Evolutionary conservation across 2,329 filamentous ascomycete species (phyloP), one percentile per base, ranked within the genome.

Genomic region (Grosmannia huntii): DNA sequence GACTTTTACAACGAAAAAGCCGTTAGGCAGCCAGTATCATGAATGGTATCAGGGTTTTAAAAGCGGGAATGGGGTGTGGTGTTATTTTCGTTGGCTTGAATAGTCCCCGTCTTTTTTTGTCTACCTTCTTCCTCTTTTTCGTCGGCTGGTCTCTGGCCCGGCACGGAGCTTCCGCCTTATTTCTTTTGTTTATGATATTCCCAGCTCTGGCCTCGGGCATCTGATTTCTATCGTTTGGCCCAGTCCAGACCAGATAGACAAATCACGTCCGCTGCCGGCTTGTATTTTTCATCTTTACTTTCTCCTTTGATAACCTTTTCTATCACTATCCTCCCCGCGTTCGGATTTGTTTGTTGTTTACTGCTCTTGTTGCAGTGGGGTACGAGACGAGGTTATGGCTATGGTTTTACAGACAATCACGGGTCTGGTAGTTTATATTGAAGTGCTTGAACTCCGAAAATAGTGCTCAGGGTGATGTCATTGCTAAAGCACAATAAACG

Each of bases 381-480:
- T 59, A 63, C 57, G 62, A 61, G 61, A 64, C 46, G 60, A 62
- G 56, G 52, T 64, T 46, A 64, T 59, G 63, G 62, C 60, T 62
- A 60, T 59, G 59, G 61, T 59, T 57, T 56, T 57, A 53, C 55
- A 56, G 41, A 57, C 58, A 49, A 59, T 49, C 49, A 54, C 52
- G 57, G 61, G 58, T 53, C 53, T 57, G 54, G 48, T 59, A 59
- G 56, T 57, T 60, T 61, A 53, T 60, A 60, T 60, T 50, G 56
- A 57, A 57, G 57, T 27, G 28, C 55, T 57, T 56, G 28, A 53
- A 55, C 48, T 50, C 6, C 11, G 6, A 23, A 3, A 25, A 12
- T 23, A 16, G 23, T 14, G 10, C 23, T 21, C 4, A 5, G 38
- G 19, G 38, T 41, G 38, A 33, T 33, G 31, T 33, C 2, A 33